Conservation (phyloP, 371 early-diverging fungal genomes). For the Apophysomyces elegans region DNA sequence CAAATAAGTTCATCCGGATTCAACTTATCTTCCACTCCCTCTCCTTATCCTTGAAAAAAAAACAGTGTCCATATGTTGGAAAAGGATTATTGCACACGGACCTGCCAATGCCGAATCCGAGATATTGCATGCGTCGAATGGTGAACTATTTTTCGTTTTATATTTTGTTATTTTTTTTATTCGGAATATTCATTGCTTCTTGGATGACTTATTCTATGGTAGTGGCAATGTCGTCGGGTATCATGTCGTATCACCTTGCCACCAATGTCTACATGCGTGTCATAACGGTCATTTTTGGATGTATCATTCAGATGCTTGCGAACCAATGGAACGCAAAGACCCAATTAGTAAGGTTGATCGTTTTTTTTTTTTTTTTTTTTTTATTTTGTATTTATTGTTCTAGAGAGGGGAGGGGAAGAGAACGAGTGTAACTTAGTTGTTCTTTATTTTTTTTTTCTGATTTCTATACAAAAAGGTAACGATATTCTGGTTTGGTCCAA, state of each 20-base stretch:
- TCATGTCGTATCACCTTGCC: constrained; percentile 95
- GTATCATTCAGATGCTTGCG: constrained; percentile 89
- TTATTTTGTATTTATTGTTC: no score
- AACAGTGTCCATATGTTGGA: constrained; percentile 84
- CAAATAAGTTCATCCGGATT: background rate
- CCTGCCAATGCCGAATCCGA: constrained; percentile 91
- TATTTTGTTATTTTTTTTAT: no score
- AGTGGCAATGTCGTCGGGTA: constrained; percentile 96
- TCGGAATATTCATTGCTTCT: background rate
- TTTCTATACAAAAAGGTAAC: constrained; percentile 14
- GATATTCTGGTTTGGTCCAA: constrained; percentile 26
- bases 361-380: no score
- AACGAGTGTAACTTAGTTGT: background rate
- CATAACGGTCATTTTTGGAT: constrained; percentile 99
- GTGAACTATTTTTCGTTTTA: constrained; percentile 42
- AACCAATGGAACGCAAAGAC: constrained; percentile 38
- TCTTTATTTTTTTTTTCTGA: background rate
- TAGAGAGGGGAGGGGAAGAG: background rate
- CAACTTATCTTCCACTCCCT: background rate
- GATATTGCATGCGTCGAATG: constrained; percentile 95
- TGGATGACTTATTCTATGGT: background rate
- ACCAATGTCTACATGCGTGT: constrained; percentile 86
- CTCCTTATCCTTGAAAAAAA: background rate
- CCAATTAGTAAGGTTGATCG: constrained; percentile 20
- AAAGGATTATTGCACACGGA: constrained; percentile 90